Percentiles rank a stretch among this genome's conserved stretches.
Conservation (phyloP, 257 asterid genomes). For the Lithospermum erythrorhizon region DNA sequence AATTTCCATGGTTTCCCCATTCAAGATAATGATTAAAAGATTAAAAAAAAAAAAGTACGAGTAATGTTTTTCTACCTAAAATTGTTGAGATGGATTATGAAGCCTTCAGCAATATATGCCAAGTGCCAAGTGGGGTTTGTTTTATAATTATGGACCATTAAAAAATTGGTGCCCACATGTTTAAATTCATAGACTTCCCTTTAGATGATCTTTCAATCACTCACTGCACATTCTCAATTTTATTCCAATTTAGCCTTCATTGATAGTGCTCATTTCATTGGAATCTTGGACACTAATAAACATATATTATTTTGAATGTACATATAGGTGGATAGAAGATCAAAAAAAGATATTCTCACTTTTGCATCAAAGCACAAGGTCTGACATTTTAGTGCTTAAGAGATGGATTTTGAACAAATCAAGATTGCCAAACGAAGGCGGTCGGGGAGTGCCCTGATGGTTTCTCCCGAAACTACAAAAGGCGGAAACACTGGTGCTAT, state of each 20-base stretch:
- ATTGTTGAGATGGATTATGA: background rate
- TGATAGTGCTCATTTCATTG: background rate
- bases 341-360: conserved; percentile 54
- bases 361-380: conserved; percentile 75
- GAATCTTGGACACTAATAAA: background rate
- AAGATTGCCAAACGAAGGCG: conserved; percentile 48
- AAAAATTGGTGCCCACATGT: background rate
- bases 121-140: conserved; percentile 7
- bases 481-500: conserved; percentile 76
- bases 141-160: background rate
- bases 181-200: too few relatives aligned
- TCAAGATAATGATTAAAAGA: background rate
- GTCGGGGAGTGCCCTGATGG: conserved; percentile 59
- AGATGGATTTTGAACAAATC: conserved; percentile 50
- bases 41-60: background rate
- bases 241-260: background rate
- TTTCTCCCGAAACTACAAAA: conserved; percentile 35
- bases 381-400: conserved; percentile 62
- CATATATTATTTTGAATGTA: background rate
- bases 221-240: too few relatives aligned
- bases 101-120: background rate
- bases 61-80: background rate
- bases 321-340: conserved; percentile 74
- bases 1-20: background rate
- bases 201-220: background rate